Evolutionary conservation across 2,329 filamentous ascomycete genomes (phyloP).

Genomic region (Ophiocordyceps unilateralis): DNA sequence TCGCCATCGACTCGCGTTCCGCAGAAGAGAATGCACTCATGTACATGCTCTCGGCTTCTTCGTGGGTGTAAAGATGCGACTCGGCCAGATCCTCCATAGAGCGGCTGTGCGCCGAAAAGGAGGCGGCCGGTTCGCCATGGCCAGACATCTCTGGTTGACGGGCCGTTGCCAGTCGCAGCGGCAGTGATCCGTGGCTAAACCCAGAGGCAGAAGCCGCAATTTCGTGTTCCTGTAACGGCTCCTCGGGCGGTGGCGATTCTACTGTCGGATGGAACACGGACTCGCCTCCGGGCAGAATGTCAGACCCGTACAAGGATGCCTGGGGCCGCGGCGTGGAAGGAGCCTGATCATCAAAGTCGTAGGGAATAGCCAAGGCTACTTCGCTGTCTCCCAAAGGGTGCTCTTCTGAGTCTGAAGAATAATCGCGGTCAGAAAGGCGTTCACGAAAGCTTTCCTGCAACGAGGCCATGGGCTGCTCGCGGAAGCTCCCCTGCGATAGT

Average conservation of each 20-base stretch:
- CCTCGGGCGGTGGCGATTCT: background rate
- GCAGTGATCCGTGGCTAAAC: background rate
- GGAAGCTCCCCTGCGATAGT: slow-evolving; percentile 11
- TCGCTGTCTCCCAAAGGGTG: slow-evolving; percentile 30
- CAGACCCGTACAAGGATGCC: slow-evolving; percentile 21
- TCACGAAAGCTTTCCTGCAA: slow-evolving; percentile 10
- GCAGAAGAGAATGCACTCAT: slow-evolving; percentile 51
- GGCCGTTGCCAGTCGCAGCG: background rate
- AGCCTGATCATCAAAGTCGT: slow-evolving; percentile 25
- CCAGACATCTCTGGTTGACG: background rate
- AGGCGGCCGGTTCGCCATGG: too few species aligned
- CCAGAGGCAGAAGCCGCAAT: background rate
- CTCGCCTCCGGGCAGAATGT: background rate
- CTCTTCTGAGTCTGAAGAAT: slow-evolving; percentile 6
- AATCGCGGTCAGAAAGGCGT: slow-evolving; percentile 7
- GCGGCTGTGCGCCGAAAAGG: background rate
- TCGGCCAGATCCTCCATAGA: slow-evolving; percentile 33
- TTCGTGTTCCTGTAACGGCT: background rate
- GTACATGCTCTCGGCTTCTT: slow-evolving; percentile 76
- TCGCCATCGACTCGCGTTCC: slow-evolving; percentile 9
- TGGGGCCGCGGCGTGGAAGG: slow-evolving; percentile 38
- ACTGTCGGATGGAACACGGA: slow-evolving; percentile 13
- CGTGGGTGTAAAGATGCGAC: slow-evolving; percentile 59
- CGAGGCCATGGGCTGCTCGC: slow-evolving; percentile 9
- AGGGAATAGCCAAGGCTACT: slow-evolving; percentile 37